Conservation (phyloP, 305 asterid genomes). For the Solanum hybrid region DNA sequence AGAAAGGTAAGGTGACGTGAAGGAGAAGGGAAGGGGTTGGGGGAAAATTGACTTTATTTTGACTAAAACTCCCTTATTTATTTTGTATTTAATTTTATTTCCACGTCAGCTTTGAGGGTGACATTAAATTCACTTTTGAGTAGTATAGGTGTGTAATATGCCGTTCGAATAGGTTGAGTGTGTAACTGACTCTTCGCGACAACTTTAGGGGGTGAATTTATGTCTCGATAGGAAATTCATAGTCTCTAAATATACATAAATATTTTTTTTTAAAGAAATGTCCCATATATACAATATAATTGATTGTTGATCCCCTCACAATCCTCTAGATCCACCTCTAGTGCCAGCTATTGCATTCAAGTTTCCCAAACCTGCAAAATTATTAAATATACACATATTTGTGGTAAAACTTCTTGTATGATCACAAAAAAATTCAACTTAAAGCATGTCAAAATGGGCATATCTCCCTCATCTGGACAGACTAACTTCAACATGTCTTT, state of each 20-base stretch:
- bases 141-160: too few relatives aligned
- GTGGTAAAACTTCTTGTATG: too few relatives aligned
- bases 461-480: too few relatives aligned
- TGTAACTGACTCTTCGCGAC: neutral
- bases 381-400: too few relatives aligned
- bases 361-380: neutral
- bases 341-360: neutral
- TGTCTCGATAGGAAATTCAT: neutral
- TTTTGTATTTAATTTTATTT: neutral
- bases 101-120: neutral
- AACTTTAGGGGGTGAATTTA: neutral
- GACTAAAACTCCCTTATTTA: neutral
- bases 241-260: neutral
- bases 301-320: neutral
- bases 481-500: too few relatives aligned
- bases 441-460: too few relatives aligned
- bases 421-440: too few relatives aligned
- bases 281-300: neutral
- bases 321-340: neutral
- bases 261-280: too few relatives aligned
- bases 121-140: too few relatives aligned
- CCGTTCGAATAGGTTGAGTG: neutral
- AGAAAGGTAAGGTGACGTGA: neutral
- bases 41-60: neutral
- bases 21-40: neutral